A percentile compares a stretch with the other conserved stretches of the same genome.
phyloP scores from a whole-genome alignment of 2,329 filamentous ascomycete genomes.

The Aspergillus alliaceus region DNA sequence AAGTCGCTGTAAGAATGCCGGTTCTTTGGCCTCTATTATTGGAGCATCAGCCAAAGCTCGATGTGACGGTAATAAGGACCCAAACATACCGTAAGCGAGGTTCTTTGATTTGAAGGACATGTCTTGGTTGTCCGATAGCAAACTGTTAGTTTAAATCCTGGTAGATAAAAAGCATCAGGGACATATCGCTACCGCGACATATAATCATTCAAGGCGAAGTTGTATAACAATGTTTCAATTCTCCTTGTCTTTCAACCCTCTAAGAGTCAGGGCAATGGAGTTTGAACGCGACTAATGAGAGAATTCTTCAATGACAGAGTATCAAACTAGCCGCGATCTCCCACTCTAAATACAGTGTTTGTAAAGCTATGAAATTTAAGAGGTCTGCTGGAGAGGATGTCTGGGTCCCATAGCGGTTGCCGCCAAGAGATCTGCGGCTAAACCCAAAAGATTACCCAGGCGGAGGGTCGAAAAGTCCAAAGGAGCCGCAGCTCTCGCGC shows the following conservation, averaged over 20 bases:
- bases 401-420: no score
- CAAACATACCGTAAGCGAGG: conserved; percentile 41
- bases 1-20: conserved; percentile 44
- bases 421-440: conserved; percentile 31
- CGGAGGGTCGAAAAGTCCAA: conserved; percentile 36
- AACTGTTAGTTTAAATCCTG: conserved; percentile 7
- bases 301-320: background rate
- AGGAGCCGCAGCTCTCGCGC: conserved; percentile 32
- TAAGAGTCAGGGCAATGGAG: no score
- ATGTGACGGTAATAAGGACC: conserved; percentile 1
- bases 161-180: background rate
- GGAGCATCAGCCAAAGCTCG: background rate
- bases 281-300: background rate
- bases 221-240: background rate
- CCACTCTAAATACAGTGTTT: background rate
- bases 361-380: background rate
- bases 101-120: conserved; percentile 47
- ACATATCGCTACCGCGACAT: background rate
- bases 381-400: background rate
- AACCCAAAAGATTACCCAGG: conserved; percentile 26
- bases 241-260: no score
- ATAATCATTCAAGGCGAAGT: background rate
- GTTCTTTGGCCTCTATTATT: conserved; percentile 41
- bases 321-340: background rate
- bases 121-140: conserved; percentile 9